A percentile compares a stretch with the other conserved stretches of the same genome.
phyloP scores from a whole-genome alignment of 2,329 filamentous ascomycete species.

The Fusarium sp. region DNA sequence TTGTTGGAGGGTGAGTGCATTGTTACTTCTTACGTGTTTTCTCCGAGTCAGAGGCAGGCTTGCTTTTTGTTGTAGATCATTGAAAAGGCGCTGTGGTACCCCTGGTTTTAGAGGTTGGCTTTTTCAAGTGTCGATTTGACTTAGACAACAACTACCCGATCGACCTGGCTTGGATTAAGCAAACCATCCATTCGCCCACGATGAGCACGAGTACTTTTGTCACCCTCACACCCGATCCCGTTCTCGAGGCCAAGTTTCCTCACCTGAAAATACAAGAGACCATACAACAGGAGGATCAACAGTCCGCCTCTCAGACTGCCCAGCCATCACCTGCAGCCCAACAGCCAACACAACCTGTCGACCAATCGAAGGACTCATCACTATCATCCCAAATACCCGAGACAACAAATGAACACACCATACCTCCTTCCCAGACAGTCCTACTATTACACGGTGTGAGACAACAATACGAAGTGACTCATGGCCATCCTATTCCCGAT shows the following conservation, averaged over 20 bases:
- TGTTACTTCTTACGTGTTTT: slow-evolving; percentile 19
- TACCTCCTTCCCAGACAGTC: slow-evolving; percentile 54
- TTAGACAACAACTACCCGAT: background rate
- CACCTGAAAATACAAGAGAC: background rate
- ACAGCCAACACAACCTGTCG: slow-evolving; percentile 6
- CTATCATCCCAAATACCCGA: slow-evolving; percentile 11
- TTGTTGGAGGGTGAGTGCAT: background rate
- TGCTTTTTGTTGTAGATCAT: slow-evolving; percentile 7
- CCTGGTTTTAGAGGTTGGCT: background rate
- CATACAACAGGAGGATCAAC: slow-evolving; percentile 1
- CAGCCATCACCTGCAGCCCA: background rate
- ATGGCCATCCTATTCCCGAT: slow-evolving; percentile 57
- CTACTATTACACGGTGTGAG: slow-evolving; percentile 61
- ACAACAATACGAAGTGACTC: slow-evolving; percentile 60
- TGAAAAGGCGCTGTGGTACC: background rate
- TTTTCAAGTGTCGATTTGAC: background rate
- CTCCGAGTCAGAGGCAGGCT: background rate
- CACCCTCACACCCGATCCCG: slow-evolving; percentile 28
- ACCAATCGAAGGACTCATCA: background rate
- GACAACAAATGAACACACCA: background rate
- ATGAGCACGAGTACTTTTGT: slow-evolving; percentile 32
- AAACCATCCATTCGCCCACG: background rate
- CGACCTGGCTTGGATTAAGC: background rate
- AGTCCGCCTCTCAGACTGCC: no score
- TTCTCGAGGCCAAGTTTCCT: slow-evolving; percentile 7